Base-by-base conservation (phyloP, 2,329 filamentous ascomycete genomes). In the Penicillium vulpinum region DNA sequence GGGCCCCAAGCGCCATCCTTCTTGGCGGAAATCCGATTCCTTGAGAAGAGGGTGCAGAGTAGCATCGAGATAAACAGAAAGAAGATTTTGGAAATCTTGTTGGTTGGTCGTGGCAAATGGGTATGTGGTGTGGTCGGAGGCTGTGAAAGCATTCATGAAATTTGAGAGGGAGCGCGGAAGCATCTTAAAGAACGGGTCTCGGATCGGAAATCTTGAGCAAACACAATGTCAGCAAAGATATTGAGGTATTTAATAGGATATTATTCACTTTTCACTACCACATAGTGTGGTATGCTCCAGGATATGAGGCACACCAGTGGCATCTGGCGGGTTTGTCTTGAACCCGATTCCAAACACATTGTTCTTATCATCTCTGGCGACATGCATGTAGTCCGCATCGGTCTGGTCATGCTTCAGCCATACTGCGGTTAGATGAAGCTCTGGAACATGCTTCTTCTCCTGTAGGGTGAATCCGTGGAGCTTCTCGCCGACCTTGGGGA, bases 131-230 rank as follows among this genome's bases (percentile, higher is more conserved):
- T 99, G 92, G 70, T 97, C 93, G 22, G 92, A 89, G 26, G 92
- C 92, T 40, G 94, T 99, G 73, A 97, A 96, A 59, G 94, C 94
- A 75, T 99, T 99, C 94, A 99, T 99, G 72, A 97, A 99, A 77
- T 97, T 99, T 62, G 94, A 97, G n/a, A 99, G 83, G 5, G 94
- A 97, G 66, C 94, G 87, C 22, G 94, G 94, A 26, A 99, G 84
- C 94, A 99, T 99, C 83, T 97, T 99, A 82, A 99, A 99, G 81
- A 99, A 99, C 0, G 94, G 94, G 70, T 99, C 94, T 60, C 94
- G 91, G 57, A 99, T 93, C n/a, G 94, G 94, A 72, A 92, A 96
- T 74, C 90, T 93, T 71, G 56, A 18, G 5, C 15, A 44, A 54
- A 8, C 7, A 18, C 4, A 21, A 45, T 59, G 59, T 69, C 41